Conservation (phyloP, 2,329 filamentous ascomycete species). For the Fusarium irregulare region DNA sequence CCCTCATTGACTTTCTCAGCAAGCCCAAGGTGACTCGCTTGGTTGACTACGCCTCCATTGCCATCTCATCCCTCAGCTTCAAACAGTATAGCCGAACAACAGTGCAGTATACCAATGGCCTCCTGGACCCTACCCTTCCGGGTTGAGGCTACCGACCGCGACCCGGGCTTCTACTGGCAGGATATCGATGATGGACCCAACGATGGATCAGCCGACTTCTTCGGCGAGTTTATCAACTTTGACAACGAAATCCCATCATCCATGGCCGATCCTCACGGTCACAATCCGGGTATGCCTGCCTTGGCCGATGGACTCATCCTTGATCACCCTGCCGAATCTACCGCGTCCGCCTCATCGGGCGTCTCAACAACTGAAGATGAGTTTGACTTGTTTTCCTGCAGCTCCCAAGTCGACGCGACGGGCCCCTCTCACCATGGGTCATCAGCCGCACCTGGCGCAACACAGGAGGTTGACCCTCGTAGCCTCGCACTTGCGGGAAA, state of each 20-base stretch:
- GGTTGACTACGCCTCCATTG: constrained; percentile 29
- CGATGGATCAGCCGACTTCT: constrained; percentile 50
- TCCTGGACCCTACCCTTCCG: constrained; percentile 53
- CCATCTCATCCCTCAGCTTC: constrained; percentile 15
- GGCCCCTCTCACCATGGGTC: constrained; percentile 40
- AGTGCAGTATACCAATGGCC: constrained; percentile 46
- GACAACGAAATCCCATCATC: constrained; percentile 45
- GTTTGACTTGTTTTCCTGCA: constrained; percentile 52
- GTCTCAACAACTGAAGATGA: constrained; percentile 52
- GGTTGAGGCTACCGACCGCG: constrained; percentile 51
- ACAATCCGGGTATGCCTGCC: constrained; percentile 40
- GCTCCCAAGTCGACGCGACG: constrained; percentile 46
- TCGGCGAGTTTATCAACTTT: constrained; percentile 54
- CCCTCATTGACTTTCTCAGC: constrained; percentile 30
- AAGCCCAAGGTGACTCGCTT: constrained; percentile 39
- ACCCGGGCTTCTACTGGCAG: constrained; percentile 52
- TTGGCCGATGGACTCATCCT: constrained; percentile 47
- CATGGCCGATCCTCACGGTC: constrained; percentile 37
- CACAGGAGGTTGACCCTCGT: constrained; percentile 48
- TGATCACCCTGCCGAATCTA: constrained; percentile 48
- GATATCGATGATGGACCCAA: constrained; percentile 48
- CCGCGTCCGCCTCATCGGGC: constrained; percentile 51
- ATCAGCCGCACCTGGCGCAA: constrained; percentile 18
- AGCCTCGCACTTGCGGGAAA: constrained; percentile 41
- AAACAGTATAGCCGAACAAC: constrained; percentile 13